Evolutionary conservation across 805 yeast species (phyloP).

Genomic region (Candida gorgasii): DNA sequence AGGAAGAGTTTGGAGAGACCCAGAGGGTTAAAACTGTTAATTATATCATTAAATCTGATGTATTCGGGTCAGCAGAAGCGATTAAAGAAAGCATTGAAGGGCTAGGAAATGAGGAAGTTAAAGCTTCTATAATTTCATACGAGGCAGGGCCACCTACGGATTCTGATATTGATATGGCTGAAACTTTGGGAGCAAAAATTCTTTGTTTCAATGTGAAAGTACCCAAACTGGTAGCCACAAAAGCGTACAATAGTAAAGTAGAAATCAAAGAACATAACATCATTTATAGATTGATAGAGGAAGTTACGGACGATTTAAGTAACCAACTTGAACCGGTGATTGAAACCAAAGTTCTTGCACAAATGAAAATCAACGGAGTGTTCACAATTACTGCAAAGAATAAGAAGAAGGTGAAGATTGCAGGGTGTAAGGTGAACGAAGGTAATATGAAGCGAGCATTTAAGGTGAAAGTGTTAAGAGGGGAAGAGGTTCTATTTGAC

Average conservation of each 20-base stretch:
- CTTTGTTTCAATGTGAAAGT: slow-evolving; percentile 75
- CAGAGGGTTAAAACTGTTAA: slow-evolving; percentile 33
- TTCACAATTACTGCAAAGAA: slow-evolving; percentile 65
- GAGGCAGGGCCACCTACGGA: slow-evolving; percentile 77
- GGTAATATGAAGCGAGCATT: slow-evolving; percentile 69
- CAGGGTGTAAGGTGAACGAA: slow-evolving; percentile 79
- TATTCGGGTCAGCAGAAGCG: slow-evolving; percentile 93
- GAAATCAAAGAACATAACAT: slow-evolving; percentile 67
- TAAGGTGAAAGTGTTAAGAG: slow-evolving; percentile 57
- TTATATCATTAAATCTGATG: slow-evolving; percentile 86
- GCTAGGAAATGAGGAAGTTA: slow-evolving; percentile 86
- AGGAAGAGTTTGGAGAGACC: slow-evolving; percentile 25
- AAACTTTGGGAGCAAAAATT: slow-evolving; percentile 58
- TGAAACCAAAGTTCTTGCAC: slow-evolving; percentile 66
- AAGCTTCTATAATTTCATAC: slow-evolving; percentile 63
- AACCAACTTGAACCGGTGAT: slow-evolving; percentile 61
- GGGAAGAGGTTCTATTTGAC: slow-evolving; percentile 44
- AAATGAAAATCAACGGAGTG: slow-evolving; percentile 66
- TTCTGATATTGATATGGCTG: slow-evolving; percentile 42
- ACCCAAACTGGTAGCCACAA: slow-evolving; percentile 60
- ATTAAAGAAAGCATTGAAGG: slow-evolving; percentile 76
- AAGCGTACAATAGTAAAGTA: slow-evolving; percentile 61
- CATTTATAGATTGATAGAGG: slow-evolving; percentile 85
- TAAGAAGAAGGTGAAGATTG: slow-evolving; percentile 60
- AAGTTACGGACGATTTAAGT: slow-evolving; percentile 67